Conservation (phyloP, 2,329 filamentous ascomycete species). For the Trichothecium roseum region DNA sequence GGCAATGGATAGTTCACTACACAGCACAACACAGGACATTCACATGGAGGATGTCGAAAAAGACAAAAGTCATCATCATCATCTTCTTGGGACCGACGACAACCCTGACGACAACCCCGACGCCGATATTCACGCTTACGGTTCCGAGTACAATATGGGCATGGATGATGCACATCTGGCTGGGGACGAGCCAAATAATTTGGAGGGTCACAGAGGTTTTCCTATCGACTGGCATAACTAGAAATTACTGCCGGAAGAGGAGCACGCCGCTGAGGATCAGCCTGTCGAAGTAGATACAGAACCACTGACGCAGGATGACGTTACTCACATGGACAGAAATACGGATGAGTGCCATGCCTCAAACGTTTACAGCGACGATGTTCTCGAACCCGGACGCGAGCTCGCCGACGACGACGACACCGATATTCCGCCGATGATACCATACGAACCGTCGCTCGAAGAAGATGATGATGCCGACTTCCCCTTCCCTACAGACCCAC, state of each 20-base stretch:
- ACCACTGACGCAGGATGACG: background rate
- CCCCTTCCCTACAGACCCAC: constrained; percentile 42
- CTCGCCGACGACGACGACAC: constrained; percentile 15
- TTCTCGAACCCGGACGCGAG: too few relatives aligned
- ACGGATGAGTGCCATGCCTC: too few relatives aligned
- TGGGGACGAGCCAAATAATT: background rate
- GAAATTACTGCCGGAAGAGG: background rate
- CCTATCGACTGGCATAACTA: too few relatives aligned
- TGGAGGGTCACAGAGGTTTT: too few relatives aligned
- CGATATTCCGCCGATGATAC: constrained; percentile 25
- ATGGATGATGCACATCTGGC: background rate
- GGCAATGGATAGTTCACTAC: too few relatives aligned
- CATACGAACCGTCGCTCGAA: constrained; percentile 33
- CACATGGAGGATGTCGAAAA: constrained; percentile 6
- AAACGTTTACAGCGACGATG: background rate
- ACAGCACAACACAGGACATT: constrained; percentile 1
- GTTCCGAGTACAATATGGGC: background rate
- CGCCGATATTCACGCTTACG: constrained; percentile 15
- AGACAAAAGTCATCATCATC: constrained; percentile 22
- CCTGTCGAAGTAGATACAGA: background rate
- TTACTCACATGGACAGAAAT: too few relatives aligned
- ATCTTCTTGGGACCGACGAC: constrained; percentile 42
- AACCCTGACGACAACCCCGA: constrained; percentile 14
- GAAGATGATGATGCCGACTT: constrained; percentile 55
- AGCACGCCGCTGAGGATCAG: background rate